These are phyloP conservation scores for Tolypocladium pustulatum DNA, from an alignment of 2,329 filamentous ascomycete genomes.

Conservation along the genomic window DNA sequence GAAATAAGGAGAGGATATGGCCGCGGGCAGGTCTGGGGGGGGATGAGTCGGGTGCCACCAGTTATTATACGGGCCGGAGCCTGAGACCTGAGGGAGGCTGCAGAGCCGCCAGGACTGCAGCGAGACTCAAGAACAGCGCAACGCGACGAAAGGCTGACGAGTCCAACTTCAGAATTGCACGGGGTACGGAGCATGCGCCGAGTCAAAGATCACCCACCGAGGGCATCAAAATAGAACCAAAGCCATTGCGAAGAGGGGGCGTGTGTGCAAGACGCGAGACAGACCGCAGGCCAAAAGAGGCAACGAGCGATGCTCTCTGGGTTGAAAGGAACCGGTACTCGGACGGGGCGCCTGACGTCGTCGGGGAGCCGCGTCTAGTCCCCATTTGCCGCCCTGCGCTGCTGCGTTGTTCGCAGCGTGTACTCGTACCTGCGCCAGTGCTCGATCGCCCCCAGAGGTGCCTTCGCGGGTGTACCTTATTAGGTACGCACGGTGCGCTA, in stretches of 20 bases:
- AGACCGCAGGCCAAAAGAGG: background rate
- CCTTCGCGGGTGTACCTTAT: background rate
- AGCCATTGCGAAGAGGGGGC: background rate
- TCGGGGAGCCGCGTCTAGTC: background rate
- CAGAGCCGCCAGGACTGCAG: background rate
- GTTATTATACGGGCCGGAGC: background rate
- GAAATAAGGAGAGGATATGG: constrained; percentile 9
- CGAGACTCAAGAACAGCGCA: background rate
- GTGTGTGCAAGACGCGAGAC: background rate
- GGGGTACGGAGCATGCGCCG: background rate
- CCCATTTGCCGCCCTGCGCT: background rate
- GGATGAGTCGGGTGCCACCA: constrained; percentile 3
- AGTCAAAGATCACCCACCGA: background rate
- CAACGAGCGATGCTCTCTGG: background rate
- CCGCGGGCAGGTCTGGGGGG: constrained; percentile 17
- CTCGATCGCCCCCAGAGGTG: background rate
- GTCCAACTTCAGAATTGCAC: background rate
- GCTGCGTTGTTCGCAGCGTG: background rate
- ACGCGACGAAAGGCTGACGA: background rate
- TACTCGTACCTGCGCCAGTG: background rate
- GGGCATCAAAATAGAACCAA: background rate
- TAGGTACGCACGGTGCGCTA: background rate
- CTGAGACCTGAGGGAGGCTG: background rate
- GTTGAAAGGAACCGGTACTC: background rate
- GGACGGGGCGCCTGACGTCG: background rate